A percentile compares a stretch with the other conserved stretches of the same genome.
phyloP scores from a whole-genome alignment of 2,329 filamentous ascomycete genomes.

The Microdochium paspali region DNA sequence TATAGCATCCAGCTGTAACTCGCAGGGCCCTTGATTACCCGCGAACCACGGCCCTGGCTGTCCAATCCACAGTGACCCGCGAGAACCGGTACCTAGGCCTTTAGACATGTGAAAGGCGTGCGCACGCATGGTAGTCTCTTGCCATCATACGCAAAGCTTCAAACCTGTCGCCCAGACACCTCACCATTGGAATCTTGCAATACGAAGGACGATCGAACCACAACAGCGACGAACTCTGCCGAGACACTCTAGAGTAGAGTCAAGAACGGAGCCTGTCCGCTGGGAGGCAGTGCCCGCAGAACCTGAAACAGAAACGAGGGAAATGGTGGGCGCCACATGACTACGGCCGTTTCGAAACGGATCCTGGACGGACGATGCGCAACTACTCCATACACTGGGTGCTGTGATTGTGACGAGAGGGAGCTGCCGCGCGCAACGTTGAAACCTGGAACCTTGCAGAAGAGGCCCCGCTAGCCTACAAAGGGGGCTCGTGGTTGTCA shows the following conservation, averaged over 20 bases:
- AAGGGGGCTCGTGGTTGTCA: neutral
- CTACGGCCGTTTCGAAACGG: constrained; percentile 1
- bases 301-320: constrained; percentile 1
- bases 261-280: neutral
- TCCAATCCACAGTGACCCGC: too few species aligned
- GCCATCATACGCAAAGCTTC: too few species aligned
- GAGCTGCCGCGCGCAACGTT: neutral
- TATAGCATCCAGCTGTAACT: neutral
- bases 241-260: neutral
- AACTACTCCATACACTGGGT: neutral
- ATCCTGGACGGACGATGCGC: neutral
- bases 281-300: neutral
- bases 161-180: too few species aligned
- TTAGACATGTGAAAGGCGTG: too few species aligned
- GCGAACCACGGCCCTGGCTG: neutral
- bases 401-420: neutral
- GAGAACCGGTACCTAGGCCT: too few species aligned
- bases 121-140: too few species aligned
- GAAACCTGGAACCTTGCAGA: neutral
- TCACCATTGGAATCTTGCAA: too few species aligned
- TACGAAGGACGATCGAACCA: too few species aligned
- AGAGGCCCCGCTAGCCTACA: neutral
- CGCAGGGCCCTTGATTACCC: neutral
- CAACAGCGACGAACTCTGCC: neutral
- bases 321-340: neutral